Evolutionary conservation across 1,284 basidiomycete species (phyloP), one percentile per base, ranked within the genome.

Genomic region (Fomes fomentarius): DNA sequence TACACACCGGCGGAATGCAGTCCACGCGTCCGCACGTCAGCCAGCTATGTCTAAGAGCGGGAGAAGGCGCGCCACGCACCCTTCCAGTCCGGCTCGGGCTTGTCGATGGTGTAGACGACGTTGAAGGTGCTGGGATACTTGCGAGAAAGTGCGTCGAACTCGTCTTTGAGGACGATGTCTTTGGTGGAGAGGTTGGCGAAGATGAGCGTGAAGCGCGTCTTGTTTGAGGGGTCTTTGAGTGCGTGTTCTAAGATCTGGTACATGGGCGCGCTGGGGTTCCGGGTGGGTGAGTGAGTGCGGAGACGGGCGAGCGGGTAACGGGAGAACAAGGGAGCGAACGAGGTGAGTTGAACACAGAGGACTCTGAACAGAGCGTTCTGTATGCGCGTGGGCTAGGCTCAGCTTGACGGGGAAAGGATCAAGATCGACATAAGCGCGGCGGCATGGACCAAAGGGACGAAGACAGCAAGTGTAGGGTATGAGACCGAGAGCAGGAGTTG

Each of bases 141-240:
- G 64, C 83, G 83, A 72, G 87, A 84, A 60, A 93, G 79, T 8
- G 72, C 74, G 63, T 96, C 93, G 66, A 96, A 84, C 66, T 94
- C 83, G 64, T 93, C 85, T 39, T 85, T 84, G 56, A 97, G 80
- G 44, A 97, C 85, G 63, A 99, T 96, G 71, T 98, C 96, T 59
- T 84, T 78, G 69, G 95, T 91, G n/a, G 89, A 83, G 48, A 93
- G 82, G 75, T 98, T 98, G 40, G 91, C 87, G 75, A 92, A 98
- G 66, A 99, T 75, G 52, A 98, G 80, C 46, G 91, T 97, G 74
- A 93, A 96, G 70, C 96, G 94, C 61, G 97, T 98, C 77, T 90
- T 95, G 84, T 99, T 98, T 44, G 72, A 64, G 25, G 81, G 77
- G 63, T 91, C 85, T 1, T 78, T 62, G 50, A 96, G 82, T 4